Evolutionary conservation across 805 yeast genomes (phyloP), one percentile per base, ranked within the genome.

Genomic region (Nakazawaea ishiwadae): DNA sequence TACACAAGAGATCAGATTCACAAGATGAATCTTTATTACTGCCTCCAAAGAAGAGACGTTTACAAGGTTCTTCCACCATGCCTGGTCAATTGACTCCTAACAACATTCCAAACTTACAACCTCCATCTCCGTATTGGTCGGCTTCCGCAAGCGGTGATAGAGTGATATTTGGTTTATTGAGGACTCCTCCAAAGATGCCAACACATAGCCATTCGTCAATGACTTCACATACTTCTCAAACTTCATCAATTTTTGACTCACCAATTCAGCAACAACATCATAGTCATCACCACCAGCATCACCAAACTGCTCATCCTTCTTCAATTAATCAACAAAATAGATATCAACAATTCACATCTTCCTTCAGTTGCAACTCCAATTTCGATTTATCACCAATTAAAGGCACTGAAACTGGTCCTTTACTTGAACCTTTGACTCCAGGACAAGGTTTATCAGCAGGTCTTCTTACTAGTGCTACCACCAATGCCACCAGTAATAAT

Each of bases 371-470:
- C 51, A 74, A 69, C 49, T 76, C 83, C 19, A 80, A 75, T 52
- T 70, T 80, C 47, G 86, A 81, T 51, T 57, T 81, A 16, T 76
- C 81, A 18, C 87, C 87, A 7, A 53, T 77, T 34, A 67, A 76
- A 47, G 63, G 73, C 5, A 67, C 69, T 42, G 82, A 77, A 44
- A 74, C 83, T 3, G 86, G 85, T 1, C 85, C 86, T 5, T 59
- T 80, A 32, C 61, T 80, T 37, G 84, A 79, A 56, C 85, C 87
- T 11, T 58, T 77, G 37, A 77, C 84, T 4, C 85, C 84, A 12
- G 74, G 51, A 9, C 54, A 35, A 29, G 27, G 18, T 5, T 27
- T 31, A 31, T 4, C 31, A 15, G 8, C 31, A 24, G 33, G n/a
- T n/a, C n/a, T n/a, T n/a, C n/a, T n/a, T n/a, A n/a, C n/a, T n/a